Base-by-base conservation (phyloP, 177 flowering plant genomes). In the Vitis hybrid region DNA sequence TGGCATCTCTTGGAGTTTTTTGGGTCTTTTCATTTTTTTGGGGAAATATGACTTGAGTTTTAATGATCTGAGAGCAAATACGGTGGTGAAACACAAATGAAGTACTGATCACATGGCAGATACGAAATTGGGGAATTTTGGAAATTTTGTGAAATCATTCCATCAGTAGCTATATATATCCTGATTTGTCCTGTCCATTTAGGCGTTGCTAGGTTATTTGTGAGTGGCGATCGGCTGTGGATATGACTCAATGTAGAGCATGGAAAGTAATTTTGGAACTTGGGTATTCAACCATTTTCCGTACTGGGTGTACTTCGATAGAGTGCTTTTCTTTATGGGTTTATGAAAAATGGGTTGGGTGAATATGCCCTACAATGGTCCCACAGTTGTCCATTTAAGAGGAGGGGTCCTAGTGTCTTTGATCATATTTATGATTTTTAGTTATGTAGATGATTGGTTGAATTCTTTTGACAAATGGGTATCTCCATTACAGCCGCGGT, bases 401-500 rank as follows among this genome's bases (percentile, higher is more conserved):
- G 6, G 46, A 35, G 8, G 0, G 7, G 7, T 35, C 7, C 4
- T 35, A 35, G 46, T 67, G 30, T 1, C 21, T 55, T 12, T 13
- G 40, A 46, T 5, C 6, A 8, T 64, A 11, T 71, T 19, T 46
- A 27, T 27, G 0, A 27, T 27, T 27, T 58, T 19, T 19, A 16
- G 3, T 55, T 21, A 21, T 24, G 19, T 14, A 18, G 15, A 52
- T 11, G 2, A 27, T 19, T 2, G 16, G 15, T 11, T 59, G 6
- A 7, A 14, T 35, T 35, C 63, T 7, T 69, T 48, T 16, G n/a
- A 51, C 11, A 40, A 30, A 52, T 40, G 6, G 16, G 15, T 30
- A 48, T 48, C 32, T 55, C 60, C 56, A 32, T 18, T 73, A 69
- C 66, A 76, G 80, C 78, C 70, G 84, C 82, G 1, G 82, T 79